A percentile compares a stretch with the other conserved stretches of the same genome.
Conservation (phyloP, 1,139 yeast genomes). For the Zhuliangozyma parablackwelliae region DNA sequence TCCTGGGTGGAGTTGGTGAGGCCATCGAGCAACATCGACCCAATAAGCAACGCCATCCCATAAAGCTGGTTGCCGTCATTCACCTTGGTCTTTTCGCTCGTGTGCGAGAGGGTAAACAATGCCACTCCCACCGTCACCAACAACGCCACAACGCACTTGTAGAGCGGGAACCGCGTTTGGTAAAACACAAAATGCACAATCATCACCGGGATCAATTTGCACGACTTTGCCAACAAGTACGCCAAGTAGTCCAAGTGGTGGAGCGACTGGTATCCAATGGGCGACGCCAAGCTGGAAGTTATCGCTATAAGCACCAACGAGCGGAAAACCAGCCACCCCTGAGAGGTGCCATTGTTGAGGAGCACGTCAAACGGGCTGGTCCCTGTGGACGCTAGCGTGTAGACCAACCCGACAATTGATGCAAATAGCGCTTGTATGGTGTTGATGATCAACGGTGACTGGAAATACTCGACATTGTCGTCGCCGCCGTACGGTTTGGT, state of each 20-base stretch:
- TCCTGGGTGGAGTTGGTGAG: conserved; percentile 93
- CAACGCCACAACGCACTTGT: conserved; percentile 74
- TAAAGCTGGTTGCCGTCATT: conserved; percentile 41
- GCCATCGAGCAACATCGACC: conserved; percentile 80
- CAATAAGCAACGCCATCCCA: conserved; percentile 58
- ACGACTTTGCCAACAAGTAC: conserved; percentile 81
- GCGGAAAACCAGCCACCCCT: conserved; percentile 22
- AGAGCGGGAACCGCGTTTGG: conserved; percentile 64
- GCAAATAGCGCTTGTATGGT: conserved; percentile 73
- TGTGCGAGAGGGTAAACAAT: conserved; percentile 58
- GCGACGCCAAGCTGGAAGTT: conserved; percentile 78
- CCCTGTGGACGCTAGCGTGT: conserved; percentile 29
- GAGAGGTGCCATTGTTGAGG: conserved; percentile 18
- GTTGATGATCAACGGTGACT: conserved; percentile 74
- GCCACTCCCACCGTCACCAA: conserved; percentile 79
- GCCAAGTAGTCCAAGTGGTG: conserved; percentile 84
- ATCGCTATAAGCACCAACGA: conserved; percentile 62
- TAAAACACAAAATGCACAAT: conserved; percentile 73
- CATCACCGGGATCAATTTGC: conserved; percentile 92
- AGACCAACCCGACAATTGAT: conserved; percentile 58
- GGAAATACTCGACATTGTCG: conserved; percentile 39
- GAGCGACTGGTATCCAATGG: conserved; percentile 71
- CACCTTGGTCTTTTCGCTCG: conserved; percentile 14
- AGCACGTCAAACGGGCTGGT: conserved; percentile 27
- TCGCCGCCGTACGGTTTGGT: conserved; percentile 64